phyloP scores from a whole-genome alignment of 805 yeast species.

The Helenozyma rhizophorensis region DNA sequence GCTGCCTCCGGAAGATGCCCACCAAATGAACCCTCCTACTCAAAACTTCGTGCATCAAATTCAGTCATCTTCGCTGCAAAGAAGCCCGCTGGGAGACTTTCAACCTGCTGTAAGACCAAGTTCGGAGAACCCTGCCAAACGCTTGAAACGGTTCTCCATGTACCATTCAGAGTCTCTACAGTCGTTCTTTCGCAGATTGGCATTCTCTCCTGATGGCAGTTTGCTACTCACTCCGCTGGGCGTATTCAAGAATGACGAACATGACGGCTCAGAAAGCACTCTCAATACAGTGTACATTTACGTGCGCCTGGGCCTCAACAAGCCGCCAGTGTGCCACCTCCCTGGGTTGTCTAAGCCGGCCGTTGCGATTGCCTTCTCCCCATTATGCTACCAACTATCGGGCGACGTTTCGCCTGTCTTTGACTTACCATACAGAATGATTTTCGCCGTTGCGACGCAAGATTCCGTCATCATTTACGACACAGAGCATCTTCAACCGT shows the following conservation, averaged over 20 bases:
- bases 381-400: conserved; percentile 43
- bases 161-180: conserved; percentile 86
- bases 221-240: conserved; percentile 74
- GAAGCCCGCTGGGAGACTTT: no score
- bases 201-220: conserved; percentile 88
- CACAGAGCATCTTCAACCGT: conserved; percentile 63
- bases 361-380: conserved; percentile 75
- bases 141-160: conserved; percentile 10
- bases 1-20: no score
- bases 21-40: no score
- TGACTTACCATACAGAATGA: conserved; percentile 68
- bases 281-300: conserved; percentile 76
- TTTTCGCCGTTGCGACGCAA: conserved; percentile 91
- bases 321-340: conserved; percentile 71
- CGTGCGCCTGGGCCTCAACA: conserved; percentile 62
- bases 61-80: no score
- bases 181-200: conserved; percentile 81
- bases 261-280: conserved; percentile 16
- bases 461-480: conserved; percentile 80
- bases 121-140: conserved; percentile 23
- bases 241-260: conserved; percentile 37
- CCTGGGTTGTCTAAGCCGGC: conserved; percentile 84
- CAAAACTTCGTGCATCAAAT: no score
- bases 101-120: no score
- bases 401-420: conserved; percentile 32